These are phyloP conservation scores for Annona cherimola DNA, from an alignment of 164 flowering plant species.

Conservation along the genomic window DNA sequence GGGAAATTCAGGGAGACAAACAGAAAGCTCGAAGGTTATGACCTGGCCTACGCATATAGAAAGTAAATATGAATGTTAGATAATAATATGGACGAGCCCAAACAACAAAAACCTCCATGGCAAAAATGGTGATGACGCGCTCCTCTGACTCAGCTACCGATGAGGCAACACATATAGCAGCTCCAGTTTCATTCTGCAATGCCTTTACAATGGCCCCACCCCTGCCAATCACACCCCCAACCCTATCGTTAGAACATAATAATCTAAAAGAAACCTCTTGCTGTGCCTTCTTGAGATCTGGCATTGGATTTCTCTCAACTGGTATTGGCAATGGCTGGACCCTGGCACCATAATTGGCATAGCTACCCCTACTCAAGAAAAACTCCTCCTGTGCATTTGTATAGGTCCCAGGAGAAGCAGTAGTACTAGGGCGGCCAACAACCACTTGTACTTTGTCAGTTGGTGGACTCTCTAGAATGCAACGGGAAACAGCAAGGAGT, in stretches of 20 bases:
- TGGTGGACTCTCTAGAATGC: conserved; percentile 57
- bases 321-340: conserved; percentile 27
- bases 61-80: neutral
- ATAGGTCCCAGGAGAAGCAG: conserved; percentile 19
- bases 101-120: conserved; percentile 61
- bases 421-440: conserved; percentile 23
- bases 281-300: conserved; percentile 22
- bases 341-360: conserved; percentile 32
- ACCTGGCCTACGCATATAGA: conserved; percentile 6
- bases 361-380: conserved; percentile 25
- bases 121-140: conserved; percentile 62
- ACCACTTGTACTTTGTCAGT: conserved; percentile 29
- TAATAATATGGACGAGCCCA: neutral
- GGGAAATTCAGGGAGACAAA: neutral
- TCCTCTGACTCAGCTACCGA: conserved; percentile 58
- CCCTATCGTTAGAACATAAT: conserved; percentile 56
- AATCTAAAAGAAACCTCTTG: conserved; percentile 61
- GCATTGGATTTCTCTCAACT: conserved; percentile 20
- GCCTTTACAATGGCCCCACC: conserved; percentile 63
- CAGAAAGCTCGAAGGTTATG: neutral
- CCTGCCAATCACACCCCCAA: conserved; percentile 86
- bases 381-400: conserved; percentile 31
- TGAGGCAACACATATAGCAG: conserved; percentile 52
- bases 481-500: conserved; percentile 52
- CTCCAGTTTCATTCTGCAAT: conserved; percentile 72